Percentiles rank a stretch among this genome's conserved stretches.
Conservation (phyloP, 2,329 filamentous ascomycete species). For the Penicillium sumatraense region DNA sequence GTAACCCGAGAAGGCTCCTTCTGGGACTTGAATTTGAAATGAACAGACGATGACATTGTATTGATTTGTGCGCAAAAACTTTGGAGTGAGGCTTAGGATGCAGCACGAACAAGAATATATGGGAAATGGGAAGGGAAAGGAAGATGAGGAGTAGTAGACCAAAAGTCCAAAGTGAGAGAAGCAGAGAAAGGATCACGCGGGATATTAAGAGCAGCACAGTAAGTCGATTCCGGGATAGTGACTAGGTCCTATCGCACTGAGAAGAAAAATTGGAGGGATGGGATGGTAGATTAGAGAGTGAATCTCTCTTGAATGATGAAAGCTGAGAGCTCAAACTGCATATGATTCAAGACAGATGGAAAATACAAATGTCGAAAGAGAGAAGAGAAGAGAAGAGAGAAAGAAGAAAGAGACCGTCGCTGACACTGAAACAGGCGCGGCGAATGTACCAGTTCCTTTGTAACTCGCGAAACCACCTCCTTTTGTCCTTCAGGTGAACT, state of each 20-base stretch:
- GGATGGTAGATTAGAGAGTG: conserved; percentile 31
- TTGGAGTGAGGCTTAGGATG: conserved; percentile 14
- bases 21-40: conserved; percentile 99
- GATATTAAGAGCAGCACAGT: conserved; percentile 20
- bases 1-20: conserved; percentile 93
- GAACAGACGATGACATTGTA: conserved; percentile 93
- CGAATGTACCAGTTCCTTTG: conserved; percentile 23
- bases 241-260: conserved; percentile 31
- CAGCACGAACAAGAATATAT: too few relatives aligned
- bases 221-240: conserved; percentile 24
- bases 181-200: not conserved
- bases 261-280: conserved; percentile 26
- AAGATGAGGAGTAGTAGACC: not conserved
- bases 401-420: conserved; percentile 22
- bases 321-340: conserved; percentile 36
- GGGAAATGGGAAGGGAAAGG: not conserved
- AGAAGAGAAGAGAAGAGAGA: conserved; percentile 11
- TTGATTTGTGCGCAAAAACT: conserved; percentile 41
- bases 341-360: conserved; percentile 39
- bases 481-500: too few relatives aligned
- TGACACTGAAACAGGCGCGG: conserved; percentile 19
- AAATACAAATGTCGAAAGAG: conserved; percentile 33
- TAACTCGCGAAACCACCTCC: conserved; percentile 23
- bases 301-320: conserved; percentile 33
- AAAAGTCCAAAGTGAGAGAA: conserved; percentile 4